These are phyloP conservation scores for Extremus antarcticus DNA, from an alignment of 495 filamentous ascomycete species.

Conservation along the genomic window DNA sequence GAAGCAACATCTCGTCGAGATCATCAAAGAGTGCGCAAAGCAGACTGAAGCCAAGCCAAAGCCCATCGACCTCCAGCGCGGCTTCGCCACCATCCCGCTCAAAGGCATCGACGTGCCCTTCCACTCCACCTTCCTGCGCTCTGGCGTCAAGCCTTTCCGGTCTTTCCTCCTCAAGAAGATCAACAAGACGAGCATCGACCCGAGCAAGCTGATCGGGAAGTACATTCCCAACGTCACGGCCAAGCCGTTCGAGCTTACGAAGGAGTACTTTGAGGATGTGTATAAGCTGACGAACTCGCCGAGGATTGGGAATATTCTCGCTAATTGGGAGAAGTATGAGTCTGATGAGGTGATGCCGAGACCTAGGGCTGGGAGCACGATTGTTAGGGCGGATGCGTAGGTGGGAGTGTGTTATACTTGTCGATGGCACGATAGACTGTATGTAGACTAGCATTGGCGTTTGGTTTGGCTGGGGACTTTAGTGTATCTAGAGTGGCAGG, in stretches of 20 bases:
- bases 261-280: conserved; percentile 99
- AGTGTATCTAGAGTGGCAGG: no score
- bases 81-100: conserved; percentile 93
- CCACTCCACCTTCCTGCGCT: conserved; percentile 95
- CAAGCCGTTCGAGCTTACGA: conserved; percentile 84
- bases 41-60: conserved; percentile 77
- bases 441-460: not conserved
- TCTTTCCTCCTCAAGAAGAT: conserved; percentile 98
- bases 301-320: conserved; percentile 77
- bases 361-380: not conserved
- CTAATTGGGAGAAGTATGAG: conserved; percentile 69
- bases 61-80: conserved; percentile 79
- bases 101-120: conserved; percentile 97
- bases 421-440: no score
- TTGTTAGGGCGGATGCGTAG: not conserved
- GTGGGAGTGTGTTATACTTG: no score
- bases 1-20: conserved; percentile 70
- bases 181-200: conserved; percentile 95
- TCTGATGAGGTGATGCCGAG: conserved; percentile 27
- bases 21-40: conserved; percentile 74
- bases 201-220: conserved; percentile 89
- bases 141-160: conserved; percentile 96
- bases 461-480: no score
- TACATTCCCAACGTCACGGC: conserved; percentile 99
- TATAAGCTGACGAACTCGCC: conserved; percentile 88